Base-by-base conservation (phyloP, 2,329 filamentous ascomycete genomes). In the Colletotrichum sp. region DNA sequence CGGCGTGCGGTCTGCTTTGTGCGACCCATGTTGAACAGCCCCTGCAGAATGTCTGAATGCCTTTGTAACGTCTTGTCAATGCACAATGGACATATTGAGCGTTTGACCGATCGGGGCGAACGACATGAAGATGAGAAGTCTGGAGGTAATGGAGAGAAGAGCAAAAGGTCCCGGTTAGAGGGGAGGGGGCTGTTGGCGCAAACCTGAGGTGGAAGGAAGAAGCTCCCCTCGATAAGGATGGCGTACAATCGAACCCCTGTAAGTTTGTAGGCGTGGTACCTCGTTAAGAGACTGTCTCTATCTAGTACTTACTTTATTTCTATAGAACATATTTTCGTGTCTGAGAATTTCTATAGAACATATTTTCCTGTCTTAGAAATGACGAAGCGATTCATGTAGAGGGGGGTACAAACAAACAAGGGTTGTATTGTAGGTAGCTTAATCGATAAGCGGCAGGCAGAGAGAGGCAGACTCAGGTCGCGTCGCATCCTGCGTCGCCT, bases 371-470 rank as follows among this genome's bases (percentile, higher is more conserved):
- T 24, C 24, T 24, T 24, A 24, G 24, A 24, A 24, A 24, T 24
- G 24, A 24, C 24, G 24, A 24, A 24, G 24, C 24, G 24, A 24
- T 24, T 24, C 24, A 24, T 24, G 24, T 24, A 24, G 24, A 24
- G 24, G 24, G 24, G 24, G 24, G 24, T 24, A 24, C 24, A 24
- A 24, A 24, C 24, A 24, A 24, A 24, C 24, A 24, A 24, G 24
- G 24, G 24, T 24, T 24, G 24, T 24, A 24, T 24, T 24, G 24
- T 34, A 34, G 28, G 52, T 68, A 72, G 63, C 69, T 72, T 76
- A 72, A 76, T 76, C 74, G 74, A 76, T 76, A 76, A 76, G 68
- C 26, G 69, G 32, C 36, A 74, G 57, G 63, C 63, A 64, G 63
- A 39, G 21, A 26, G 57, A 76, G 63, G 73, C 69, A 75, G 52